Evolutionary conservation across 805 yeast species (phyloP), one percentile per base, ranked within the genome.

Genomic region (Lipomyces orientalis): DNA sequence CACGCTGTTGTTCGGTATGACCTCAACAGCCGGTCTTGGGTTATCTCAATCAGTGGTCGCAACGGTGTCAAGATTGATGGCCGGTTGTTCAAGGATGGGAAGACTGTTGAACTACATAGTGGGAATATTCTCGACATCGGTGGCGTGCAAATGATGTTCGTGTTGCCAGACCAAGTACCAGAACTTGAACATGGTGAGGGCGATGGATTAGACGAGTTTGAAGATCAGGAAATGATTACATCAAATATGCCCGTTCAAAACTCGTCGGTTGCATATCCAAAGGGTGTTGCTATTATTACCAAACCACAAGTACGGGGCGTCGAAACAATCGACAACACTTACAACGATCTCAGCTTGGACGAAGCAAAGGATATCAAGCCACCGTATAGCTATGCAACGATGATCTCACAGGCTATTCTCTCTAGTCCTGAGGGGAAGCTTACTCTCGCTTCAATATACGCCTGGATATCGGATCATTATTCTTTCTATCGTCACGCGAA

Each of bases 101-200:
- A 76, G 12, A 82, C 84, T 2, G 79, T 73, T 39, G 68, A 88
- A 12, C 83, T 95, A 64, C 84, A 85, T 62, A 89, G 96, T 1
- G 99, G 99, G n/a, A 90, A 94, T 54, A 87, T 95, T 19, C 79
- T 95, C 65, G 99, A 95, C 75, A 88, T 95, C 58, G 98, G 98
- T 19, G 98, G 98, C 5, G 93, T 97, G 10, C 98, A 95, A 79
- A 95, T 95, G 98, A 94, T 95, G 97, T 95, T 95, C 76, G 95
- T 95, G 51, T 82, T 95, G 72, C 99, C 99, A 1, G 98, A 93
- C 77, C 72, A 70, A 35, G 68, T 65, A 10, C 68, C 68, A 5
- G 73, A 64, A 4, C 43, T 65, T 35, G 72, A 70, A 5, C 22
- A 58, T 25, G 61, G 56, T 12, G 62, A 61, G 22, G 61, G n/a